Evolutionary conservation across 192 early-diverging fungal genomes (phyloP).

Genomic region (Coemansia sp.): DNA sequence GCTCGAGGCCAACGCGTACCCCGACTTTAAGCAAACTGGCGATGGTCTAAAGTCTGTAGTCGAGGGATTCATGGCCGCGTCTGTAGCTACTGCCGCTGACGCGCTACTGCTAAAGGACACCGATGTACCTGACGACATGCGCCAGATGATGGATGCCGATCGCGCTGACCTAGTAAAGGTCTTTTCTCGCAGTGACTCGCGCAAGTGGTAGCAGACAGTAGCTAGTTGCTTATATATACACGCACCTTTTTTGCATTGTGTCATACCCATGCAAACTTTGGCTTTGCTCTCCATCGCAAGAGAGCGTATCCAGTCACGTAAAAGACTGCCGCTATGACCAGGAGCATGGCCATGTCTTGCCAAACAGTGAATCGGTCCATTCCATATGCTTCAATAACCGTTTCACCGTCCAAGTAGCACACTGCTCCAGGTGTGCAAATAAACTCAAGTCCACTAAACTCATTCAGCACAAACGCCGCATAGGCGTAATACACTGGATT

Average conservation of each 20-base stretch:
- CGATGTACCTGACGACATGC: neutral
- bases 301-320: constrained; percentile 32
- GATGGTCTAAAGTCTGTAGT: constrained; percentile 53
- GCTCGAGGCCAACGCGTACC: constrained; percentile 67
- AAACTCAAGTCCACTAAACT: constrained; percentile 40
- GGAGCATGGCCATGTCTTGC: constrained; percentile 23
- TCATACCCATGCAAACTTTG: constrained; percentile 15
- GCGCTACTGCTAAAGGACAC: constrained; percentile 18
- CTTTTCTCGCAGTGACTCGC: constrained; percentile 28
- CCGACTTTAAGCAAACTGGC: constrained; percentile 70
- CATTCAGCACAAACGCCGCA: constrained; percentile 47
- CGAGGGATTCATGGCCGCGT: constrained; percentile 59
- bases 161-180: constrained; percentile 30
- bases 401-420: constrained; percentile 37
- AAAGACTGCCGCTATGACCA: constrained; percentile 25
- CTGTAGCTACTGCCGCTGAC: constrained; percentile 42
- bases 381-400: constrained; percentile 34
- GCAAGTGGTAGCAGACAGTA: constrained; percentile 22
- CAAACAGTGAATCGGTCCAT: constrained; percentile 38
- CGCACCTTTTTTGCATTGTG: neutral
- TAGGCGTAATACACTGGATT: constrained; percentile 48
- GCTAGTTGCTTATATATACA: neutral
- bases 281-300: constrained; percentile 52
- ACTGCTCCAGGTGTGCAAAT: constrained; percentile 16
- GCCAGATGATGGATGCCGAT: constrained; percentile 16